Evolutionary conservation across 306 rosid species (phyloP).

Genomic region (Castanopsis chinensis): DNA sequence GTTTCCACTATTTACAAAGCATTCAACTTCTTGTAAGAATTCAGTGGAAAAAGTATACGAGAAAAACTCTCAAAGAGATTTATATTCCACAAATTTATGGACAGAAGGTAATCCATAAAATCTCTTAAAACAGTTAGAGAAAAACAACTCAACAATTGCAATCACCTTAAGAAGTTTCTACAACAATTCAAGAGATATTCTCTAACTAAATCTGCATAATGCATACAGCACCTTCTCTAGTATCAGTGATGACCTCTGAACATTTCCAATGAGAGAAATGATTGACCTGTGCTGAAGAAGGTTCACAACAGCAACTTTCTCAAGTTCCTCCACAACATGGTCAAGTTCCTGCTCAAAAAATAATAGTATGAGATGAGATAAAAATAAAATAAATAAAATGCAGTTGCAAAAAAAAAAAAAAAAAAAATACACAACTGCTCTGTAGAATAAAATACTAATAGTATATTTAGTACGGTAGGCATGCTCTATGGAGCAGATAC

Average conservation of each 20-base stretch:
- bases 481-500: conserved; percentile 7
- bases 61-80: neutral
- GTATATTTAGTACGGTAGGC: neutral
- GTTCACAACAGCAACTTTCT: conserved; percentile 88
- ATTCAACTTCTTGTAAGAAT: neutral
- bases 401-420: neutral
- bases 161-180: neutral
- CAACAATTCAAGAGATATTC: conserved; percentile 6
- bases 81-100: neutral
- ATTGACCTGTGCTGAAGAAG: conserved; percentile 90
- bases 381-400: neutral
- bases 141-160: neutral
- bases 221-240: conserved; percentile 72
- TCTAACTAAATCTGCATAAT: conserved; percentile 9
- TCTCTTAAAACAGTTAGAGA: neutral
- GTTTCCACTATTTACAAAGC: neutral
- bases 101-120: neutral
- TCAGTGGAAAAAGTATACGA: neutral
- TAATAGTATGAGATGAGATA: conserved; percentile 18
- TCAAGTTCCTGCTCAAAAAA: conserved; percentile 78
- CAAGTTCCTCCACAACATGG: conserved; percentile 85
- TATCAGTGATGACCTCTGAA: conserved; percentile 84
- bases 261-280: conserved; percentile 95
- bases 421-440: neutral
- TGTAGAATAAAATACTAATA: conserved; percentile 8